A percentile compares a stretch with the other conserved stretches of the same genome.
These are phyloP conservation scores for Lojkania enalia DNA, from an alignment of 2,329 filamentous ascomycete species.

Conservation along the genomic window DNA sequence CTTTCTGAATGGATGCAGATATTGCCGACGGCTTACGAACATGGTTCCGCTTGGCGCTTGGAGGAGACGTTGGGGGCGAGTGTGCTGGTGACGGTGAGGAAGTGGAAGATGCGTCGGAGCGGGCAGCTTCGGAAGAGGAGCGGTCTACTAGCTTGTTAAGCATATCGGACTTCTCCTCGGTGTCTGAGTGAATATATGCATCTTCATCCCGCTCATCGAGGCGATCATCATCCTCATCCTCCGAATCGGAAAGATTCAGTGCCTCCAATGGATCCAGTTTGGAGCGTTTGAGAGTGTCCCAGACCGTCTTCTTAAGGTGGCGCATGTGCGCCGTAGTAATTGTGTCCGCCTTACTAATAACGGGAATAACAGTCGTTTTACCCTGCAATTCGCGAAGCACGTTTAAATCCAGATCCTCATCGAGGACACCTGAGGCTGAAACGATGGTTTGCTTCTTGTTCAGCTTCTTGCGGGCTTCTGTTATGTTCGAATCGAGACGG, in stretches of 20 bases:
- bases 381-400: constrained; percentile 84
- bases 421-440: constrained; percentile 67
- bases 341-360: constrained; percentile 96
- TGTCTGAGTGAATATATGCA: constrained; percentile 44
- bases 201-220: constrained; percentile 57
- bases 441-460: constrained; percentile 54
- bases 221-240: constrained; percentile 58
- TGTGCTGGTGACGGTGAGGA: constrained; percentile 34
- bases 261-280: constrained; percentile 87
- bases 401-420: constrained; percentile 88
- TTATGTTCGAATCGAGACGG: constrained; percentile 79
- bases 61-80: constrained; percentile 39
- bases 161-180: constrained; percentile 38
- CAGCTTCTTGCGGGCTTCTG: constrained; percentile 62
- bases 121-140: constrained; percentile 42
- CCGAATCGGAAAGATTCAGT: constrained; percentile 78
- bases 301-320: constrained; percentile 86
- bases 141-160: constrained; percentile 45
- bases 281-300: constrained; percentile 81
- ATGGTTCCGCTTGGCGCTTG: constrained; percentile 40
- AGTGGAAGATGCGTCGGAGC: constrained; percentile 37
- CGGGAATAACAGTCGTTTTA: constrained; percentile 92
- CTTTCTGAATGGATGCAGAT: constrained; percentile 42
- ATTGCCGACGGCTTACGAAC: constrained; percentile 47
- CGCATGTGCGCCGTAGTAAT: constrained; percentile 95